These are phyloP conservation scores for Solanum hybrid DNA, from an alignment of 305 asterid species.

Conservation along the genomic window DNA sequence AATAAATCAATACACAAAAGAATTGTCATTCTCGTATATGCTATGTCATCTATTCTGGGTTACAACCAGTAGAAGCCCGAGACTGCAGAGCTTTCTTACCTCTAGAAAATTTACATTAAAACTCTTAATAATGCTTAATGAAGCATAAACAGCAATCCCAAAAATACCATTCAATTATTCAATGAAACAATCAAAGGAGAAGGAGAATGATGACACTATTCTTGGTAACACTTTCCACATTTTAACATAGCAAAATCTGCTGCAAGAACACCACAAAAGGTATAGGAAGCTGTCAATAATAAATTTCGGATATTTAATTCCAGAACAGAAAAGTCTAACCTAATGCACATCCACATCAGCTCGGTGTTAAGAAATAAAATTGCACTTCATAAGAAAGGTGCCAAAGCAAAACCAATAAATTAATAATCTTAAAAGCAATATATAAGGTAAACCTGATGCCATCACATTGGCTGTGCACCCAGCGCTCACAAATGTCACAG, in stretches of 20 bases:
- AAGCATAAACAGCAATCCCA: neutral
- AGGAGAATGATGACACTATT: neutral
- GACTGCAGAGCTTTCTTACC: neutral
- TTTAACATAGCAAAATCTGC: neutral
- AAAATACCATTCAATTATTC: neutral
- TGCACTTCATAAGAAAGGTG: neutral
- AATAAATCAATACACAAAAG: neutral
- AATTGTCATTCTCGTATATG: neutral
- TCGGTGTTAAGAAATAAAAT: neutral
- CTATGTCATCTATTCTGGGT: neutral
- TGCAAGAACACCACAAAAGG: neutral
- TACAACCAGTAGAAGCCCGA: neutral
- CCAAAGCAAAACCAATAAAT: neutral
- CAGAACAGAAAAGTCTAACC: neutral
- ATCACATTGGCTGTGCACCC: slow-evolving; percentile 99
- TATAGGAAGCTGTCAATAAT: neutral
- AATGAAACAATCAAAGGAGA: neutral
- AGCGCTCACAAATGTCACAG: slow-evolving; percentile 92
- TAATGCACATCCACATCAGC: neutral
- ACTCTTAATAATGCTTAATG: neutral
- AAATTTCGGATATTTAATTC: neutral
- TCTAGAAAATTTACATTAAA: neutral
- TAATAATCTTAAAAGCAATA: slow-evolving; percentile 4
- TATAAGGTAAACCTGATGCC: slow-evolving; percentile 65
- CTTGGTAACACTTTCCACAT: neutral